These are phyloP conservation scores for Populus trichocarpa DNA, from an alignment of 441 rosid genomes.

Conservation along the genomic window DNA sequence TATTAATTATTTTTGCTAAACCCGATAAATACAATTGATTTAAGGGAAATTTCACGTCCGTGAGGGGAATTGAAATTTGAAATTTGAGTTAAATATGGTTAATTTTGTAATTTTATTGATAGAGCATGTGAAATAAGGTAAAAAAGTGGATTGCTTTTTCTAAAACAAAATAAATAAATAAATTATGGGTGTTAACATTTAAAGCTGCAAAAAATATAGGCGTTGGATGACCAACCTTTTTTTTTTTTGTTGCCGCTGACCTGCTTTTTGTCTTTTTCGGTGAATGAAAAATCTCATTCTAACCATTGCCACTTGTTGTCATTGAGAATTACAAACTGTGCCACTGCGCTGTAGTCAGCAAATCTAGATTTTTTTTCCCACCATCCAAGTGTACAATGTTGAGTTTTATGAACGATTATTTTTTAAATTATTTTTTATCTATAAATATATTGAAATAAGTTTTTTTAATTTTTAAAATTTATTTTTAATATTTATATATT, in stretches of 20 bases:
- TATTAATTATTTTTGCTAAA: slow-evolving; percentile 36
- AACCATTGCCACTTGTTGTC: slow-evolving; percentile 2
- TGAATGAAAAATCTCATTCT: neutral
- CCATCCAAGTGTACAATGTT: too few species aligned
- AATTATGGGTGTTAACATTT: slow-evolving; percentile 13
- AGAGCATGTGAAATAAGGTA: slow-evolving; percentile 4
- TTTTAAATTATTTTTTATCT: too few species aligned
- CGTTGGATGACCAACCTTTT: slow-evolving; percentile 18
- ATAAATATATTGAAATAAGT: too few species aligned
- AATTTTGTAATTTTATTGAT: slow-evolving; percentile 23
- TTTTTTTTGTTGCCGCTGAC: slow-evolving; percentile 27
- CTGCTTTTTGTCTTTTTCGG: slow-evolving; percentile 33
- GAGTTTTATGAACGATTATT: too few species aligned
- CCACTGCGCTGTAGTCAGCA: slow-evolving; percentile 13
- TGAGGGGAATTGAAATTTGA: slow-evolving; percentile 37
- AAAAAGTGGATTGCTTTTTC: slow-evolving; percentile 11
- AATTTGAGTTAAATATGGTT: slow-evolving; percentile 27
- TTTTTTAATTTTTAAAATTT: too few species aligned
- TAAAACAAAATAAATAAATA: neutral
- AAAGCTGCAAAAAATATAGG: slow-evolving; percentile 23
- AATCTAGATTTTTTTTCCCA: neutral
- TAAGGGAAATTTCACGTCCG: slow-evolving; percentile 71
- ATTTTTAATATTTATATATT: too few species aligned
- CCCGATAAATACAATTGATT: slow-evolving; percentile 54
- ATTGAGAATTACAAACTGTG: slow-evolving; percentile 12